Base-by-base conservation (phyloP, 2,329 filamentous ascomycete species). In the Diaporthe vaccinii region DNA sequence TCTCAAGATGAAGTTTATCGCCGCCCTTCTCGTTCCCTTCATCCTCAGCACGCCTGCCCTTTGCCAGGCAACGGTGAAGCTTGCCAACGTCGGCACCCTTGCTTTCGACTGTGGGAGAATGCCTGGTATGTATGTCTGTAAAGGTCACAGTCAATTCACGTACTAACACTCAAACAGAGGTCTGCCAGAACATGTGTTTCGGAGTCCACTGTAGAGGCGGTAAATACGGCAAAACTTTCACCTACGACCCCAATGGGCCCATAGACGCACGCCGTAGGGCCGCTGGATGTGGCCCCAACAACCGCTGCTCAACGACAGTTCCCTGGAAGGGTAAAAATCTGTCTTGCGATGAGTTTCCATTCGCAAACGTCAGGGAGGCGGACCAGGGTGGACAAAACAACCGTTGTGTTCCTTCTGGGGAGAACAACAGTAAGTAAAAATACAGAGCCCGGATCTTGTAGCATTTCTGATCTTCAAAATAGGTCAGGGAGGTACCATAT, bases 291-390 rank as follows among this genome's bases (percentile, higher is more conserved):
- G 58, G 58, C 14, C 58, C 14, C 14, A 62, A 41, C 22, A 62
- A 62, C 58, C 58, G 58, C 36, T 62, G 58, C 58, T 17, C 58
- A 10, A 41, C 36, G 12, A 28, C 36, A 17, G 5, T 20, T 44
- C 58, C 58, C 14, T 62, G 58, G 36, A 44, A 41, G 58, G 36
- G 36, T 20, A 3, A 8, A 9, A 41, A 28, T 25, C 7, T 41
- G 36, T 62, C 58, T 28, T 62, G 58, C 58, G 58, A 62, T 28
- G 58, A 62, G 58, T 62, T 44, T 8, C 58, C 58, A 41, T 62
- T 62, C n/a, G 58, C 58, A 62, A 62, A 62, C n/a, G n/a, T 22
- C 58, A 62, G 58, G 36, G 58, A 62, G 36, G 58, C 58, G n/a
- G 58, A 62, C 36, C 6, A 10, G 44, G 58, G 58, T 25, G 58